Evolutionary conservation across 2,329 filamentous ascomycete species (phyloP), one percentile per base, ranked within the genome.

Genomic region (Botrytis porri): DNA sequence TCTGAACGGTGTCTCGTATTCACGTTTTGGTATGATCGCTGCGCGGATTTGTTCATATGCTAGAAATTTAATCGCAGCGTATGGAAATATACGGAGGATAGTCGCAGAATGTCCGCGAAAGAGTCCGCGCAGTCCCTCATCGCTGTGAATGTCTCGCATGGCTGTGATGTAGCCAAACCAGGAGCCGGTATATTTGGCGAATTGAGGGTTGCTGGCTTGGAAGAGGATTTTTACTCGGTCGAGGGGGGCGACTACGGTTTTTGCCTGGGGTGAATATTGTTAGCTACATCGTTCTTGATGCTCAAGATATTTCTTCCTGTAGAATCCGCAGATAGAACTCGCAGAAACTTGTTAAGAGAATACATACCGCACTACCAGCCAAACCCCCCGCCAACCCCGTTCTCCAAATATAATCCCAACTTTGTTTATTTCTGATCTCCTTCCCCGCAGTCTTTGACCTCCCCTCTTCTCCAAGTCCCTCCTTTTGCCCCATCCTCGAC

Each of bases 191-290:
- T 98, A 99, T 83, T 97, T 97, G 71, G 92, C 88, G 81, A 97
- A 99, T 77, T 96, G 92, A 4, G 96, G 96, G 80, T 96, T 98
- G 80, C 92, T 94, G 70, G 96, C 92, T 82, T 99, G 96, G 84
- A 99, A 98, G 73, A 99, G 92, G 80, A 99, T 99, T 84, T 99
- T 99, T 80, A 99, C 96, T 77, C 96, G 92, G 83, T 99, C 96
- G 76, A 99, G 92, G 37, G 96, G 96, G 37, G 94, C 96, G 54
- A 99, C 97, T 10, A 97, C 86, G 0, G 95, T 98, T 86, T 99
- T 99, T 75, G 93, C 96, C 94, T 97, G 48, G 14, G n/a, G 20
- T 39, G 3, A 29, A 22, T 22, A 2, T 4, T 29, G 32, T 71
- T 43, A 71, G 69, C 20, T 64, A 25, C 4, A 37, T 54, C 10